Evolutionary conservation across 257 asterid genomes (phyloP), one percentile per base, ranked within the genome.

Genomic region (Solanum arcanum): DNA sequence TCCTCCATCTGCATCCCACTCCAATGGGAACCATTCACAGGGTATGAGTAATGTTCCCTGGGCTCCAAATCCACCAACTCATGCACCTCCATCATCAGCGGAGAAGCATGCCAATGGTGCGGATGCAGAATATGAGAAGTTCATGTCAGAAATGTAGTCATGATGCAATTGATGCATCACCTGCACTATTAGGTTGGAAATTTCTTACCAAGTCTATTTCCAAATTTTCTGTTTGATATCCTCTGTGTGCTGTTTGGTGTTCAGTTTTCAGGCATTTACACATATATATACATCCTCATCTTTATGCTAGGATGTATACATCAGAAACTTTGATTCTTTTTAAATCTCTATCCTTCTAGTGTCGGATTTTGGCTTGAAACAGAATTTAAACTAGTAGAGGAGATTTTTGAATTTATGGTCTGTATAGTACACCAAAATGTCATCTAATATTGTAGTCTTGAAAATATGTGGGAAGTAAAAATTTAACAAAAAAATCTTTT

Each of bases 131-230:
- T 97, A 94, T 87, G 99, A 95, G 92, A 97, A 94, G 92, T 97
- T 97, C 95, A 95, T 97, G 98, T 94, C 98, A 20, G 99, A 97
- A 88, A 93, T 95, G 97, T 93, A 94, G 91, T 94, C 89, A 92
- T 37, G 81, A 86, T 52, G 56, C 86, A 70, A 60, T 46, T 83
- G 47, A 72, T 66, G 56, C 9, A 12, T 41, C 86, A 68, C 85
- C 73, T 73, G 78, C 68, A 47, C 9, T 5, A 80, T 64, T 80
- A 52, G 69, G 86, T 77, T 49, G 87, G 14, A 80, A 90, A 94
- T 94, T 93, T 90, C 86, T 85, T 83, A 47, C 35, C 52, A 25
- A 85, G 23, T 77, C 64, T 87, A 16, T 23, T 29, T 52, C n/a
- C 46, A 69, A 46, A 31, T 44, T 35, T 42, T 12, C 47, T 27